phyloP scores from a whole-genome alignment of 2,329 filamentous ascomycete species.

The Alternaria angustiovoidea region DNA sequence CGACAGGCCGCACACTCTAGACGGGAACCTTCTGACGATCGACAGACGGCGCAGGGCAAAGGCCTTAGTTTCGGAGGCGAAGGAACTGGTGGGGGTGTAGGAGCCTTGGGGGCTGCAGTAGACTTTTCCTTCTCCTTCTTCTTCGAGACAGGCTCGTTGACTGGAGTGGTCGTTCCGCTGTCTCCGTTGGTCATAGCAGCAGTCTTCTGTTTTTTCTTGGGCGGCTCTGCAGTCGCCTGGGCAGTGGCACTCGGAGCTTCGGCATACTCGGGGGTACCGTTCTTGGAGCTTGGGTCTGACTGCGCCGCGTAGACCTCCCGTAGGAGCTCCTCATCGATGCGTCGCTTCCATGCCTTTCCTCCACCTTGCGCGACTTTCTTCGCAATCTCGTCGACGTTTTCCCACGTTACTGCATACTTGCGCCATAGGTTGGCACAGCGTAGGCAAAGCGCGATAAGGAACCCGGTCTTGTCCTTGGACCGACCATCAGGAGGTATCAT shows the following conservation, averaged over 20 bases:
- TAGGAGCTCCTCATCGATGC: constrained; percentile 90
- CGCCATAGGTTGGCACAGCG: constrained; percentile 94
- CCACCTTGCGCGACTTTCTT: constrained; percentile 85
- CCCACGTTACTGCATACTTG: constrained; percentile 94
- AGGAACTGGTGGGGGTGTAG: constrained; percentile 70
- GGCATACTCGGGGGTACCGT: constrained; percentile 37
- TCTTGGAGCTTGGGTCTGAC: constrained; percentile 38
- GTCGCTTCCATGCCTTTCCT: constrained; percentile 83
- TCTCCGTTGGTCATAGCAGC: constrained; percentile 55
- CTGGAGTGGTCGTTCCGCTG: constrained; percentile 56
- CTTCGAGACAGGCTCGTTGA: constrained; percentile 50
- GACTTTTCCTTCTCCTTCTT: constrained; percentile 51
- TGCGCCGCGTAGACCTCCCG: constrained; percentile 64
- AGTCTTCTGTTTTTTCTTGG: constrained; percentile 68
- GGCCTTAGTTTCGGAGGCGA: constrained; percentile 80
- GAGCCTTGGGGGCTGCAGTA: constrained; percentile 57
- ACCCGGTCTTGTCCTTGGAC: constrained; percentile 78
- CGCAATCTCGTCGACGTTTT: constrained; percentile 87
- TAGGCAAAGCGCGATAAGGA: constrained; percentile 84
- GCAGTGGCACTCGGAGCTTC: constrained; percentile 35
- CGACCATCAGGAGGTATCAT: constrained; percentile 73
- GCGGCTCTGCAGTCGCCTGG: constrained; percentile 55
- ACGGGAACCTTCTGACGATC: constrained; percentile 66
- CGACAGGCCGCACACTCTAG: constrained; percentile 87
- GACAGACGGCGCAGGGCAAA: constrained; percentile 87